Evolutionary conservation across 495 filamentous ascomycete genomes (phyloP).

Genomic region (Aspergillus haitiensis): DNA sequence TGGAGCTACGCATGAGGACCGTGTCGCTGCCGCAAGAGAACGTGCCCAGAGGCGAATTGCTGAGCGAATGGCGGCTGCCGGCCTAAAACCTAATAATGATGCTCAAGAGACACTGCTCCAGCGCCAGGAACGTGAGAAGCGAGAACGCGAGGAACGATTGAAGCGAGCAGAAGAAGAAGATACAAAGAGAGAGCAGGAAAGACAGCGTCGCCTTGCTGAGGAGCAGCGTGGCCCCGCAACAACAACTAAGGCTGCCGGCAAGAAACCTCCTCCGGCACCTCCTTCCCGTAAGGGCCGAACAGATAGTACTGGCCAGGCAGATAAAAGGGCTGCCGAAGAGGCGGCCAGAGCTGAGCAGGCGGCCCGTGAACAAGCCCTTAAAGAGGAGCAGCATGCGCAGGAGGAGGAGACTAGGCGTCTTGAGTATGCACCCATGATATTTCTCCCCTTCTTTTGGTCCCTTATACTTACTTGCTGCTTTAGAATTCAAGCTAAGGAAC

Average conservation of each 20-base stretch:
- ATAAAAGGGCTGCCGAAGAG: conserved; percentile 59
- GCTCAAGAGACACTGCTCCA: conserved; percentile 76
- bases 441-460: background rate
- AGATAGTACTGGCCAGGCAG: conserved; percentile 59
- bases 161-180: conserved; percentile 94
- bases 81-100: conserved; percentile 72
- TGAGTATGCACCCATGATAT: conserved; percentile 67
- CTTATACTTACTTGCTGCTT: conserved; percentile 37
- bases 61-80: conserved; percentile 92
- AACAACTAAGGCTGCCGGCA: conserved; percentile 55
- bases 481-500: conserved; percentile 72
- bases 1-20: conserved; percentile 85
- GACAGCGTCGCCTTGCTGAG: conserved; percentile 80
- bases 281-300: conserved; percentile 72
- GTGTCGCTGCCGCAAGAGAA: conserved; percentile 93
- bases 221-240: conserved; percentile 70
- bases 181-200: conserved; percentile 80
- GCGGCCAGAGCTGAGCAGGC: conserved; percentile 51
- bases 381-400: conserved; percentile 75
- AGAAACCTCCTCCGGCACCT: conserved; percentile 82
- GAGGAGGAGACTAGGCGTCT: conserved; percentile 70
- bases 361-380: conserved; percentile 58
- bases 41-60: conserved; percentile 97
- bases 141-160: conserved; percentile 81
- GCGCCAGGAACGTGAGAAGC: conserved; percentile 82